Conservation (phyloP, 352 stramenopile species). For the Pythium myriotylum region DNA sequence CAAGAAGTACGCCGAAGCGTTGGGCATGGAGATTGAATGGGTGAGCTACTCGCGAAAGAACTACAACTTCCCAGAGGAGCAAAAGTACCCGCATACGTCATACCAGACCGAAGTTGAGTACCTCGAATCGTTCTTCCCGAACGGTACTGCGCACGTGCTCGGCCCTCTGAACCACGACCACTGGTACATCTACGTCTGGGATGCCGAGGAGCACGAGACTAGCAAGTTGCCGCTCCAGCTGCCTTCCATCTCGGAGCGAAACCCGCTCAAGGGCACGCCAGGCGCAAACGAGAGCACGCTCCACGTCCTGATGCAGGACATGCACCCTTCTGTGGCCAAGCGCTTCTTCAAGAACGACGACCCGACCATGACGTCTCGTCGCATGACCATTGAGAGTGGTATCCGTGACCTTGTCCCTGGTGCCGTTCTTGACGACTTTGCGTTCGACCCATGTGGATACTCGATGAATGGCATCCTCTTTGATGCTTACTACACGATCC, state of each 20-base stretch:
- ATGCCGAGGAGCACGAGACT: constrained; percentile 86
- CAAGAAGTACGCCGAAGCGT: constrained; percentile 72
- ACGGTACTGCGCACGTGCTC: constrained; percentile 84
- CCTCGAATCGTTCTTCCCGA: constrained; percentile 89
- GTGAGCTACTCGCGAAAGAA: constrained; percentile 99
- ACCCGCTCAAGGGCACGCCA: constrained; percentile 24
- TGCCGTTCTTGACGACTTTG: constrained; percentile 95
- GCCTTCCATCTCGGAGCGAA: constrained; percentile 21
- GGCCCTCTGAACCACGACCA: constrained; percentile 98
- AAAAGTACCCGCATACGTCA: constrained; percentile 96
- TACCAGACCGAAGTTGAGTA: constrained; percentile 98
- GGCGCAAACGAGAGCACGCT: constrained; percentile 66
- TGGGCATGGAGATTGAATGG: constrained; percentile 97
- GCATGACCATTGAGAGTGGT: constrained; percentile 94
- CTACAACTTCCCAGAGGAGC: constrained; percentile 98
- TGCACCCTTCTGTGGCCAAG: constrained; percentile 78
- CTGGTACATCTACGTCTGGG: constrained; percentile 99
- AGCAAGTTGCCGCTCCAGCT: constrained; percentile 12
- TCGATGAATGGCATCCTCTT: constrained; percentile 99
- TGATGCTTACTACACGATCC: constrained; percentile 98
- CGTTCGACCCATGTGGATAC: constrained; percentile 99
- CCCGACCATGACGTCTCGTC: constrained; percentile 66
- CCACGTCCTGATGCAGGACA: constrained; percentile 88
- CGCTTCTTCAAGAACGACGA: constrained; percentile 87
- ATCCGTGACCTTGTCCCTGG: constrained; percentile 96